phyloP scores from a whole-genome alignment of 2,329 filamentous ascomycete genomes.

The Penicillium hesseltinei region DNA sequence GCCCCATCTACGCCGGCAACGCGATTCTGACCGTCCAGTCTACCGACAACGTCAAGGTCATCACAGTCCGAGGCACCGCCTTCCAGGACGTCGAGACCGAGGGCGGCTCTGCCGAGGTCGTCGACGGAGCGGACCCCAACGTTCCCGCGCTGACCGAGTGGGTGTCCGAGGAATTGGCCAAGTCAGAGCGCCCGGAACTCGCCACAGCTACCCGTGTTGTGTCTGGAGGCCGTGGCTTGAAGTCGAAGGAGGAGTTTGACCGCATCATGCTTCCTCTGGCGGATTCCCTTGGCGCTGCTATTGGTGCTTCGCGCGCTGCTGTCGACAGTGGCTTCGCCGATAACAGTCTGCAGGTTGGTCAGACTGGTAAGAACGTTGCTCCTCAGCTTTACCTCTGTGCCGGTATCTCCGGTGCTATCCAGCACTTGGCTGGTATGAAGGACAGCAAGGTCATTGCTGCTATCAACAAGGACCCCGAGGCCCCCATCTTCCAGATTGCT shows the following conservation, averaged over 20 bases:
- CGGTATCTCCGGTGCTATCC: conserved; percentile 94
- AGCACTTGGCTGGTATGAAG: conserved; percentile 99
- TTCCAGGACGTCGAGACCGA: conserved; percentile 74
- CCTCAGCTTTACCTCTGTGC: conserved; percentile 93
- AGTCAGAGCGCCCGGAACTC: conserved; percentile 90
- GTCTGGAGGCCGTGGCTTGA: conserved; percentile 88
- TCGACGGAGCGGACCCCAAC: conserved; percentile 83
- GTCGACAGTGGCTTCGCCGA: conserved; percentile 97
- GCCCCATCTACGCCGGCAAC: conserved; percentile 96
- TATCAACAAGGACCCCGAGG: conserved; percentile 97
- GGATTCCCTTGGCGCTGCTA: conserved; percentile 88
- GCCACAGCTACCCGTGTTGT: conserved; percentile 87
- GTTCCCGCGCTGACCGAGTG: conserved; percentile 72
- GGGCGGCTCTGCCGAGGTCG: conserved; percentile 71
- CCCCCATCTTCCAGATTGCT: conserved; percentile 96
- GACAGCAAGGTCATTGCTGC: conserved; percentile 99
- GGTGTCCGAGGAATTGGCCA: conserved; percentile 89
- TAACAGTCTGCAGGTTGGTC: conserved; percentile 96
- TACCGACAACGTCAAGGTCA: conserved; percentile 76
- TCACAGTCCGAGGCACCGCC: conserved; percentile 90
- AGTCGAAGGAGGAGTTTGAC: conserved; percentile 98
- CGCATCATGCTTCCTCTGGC: conserved; percentile 86
- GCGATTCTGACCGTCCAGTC: conserved; percentile 96
- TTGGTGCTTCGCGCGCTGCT: conserved; percentile 89
- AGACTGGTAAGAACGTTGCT: conserved; percentile 98